phyloP scores from a whole-genome alignment of 192 early-diverging fungal species.

The Backusella parvicylindrica region DNA sequence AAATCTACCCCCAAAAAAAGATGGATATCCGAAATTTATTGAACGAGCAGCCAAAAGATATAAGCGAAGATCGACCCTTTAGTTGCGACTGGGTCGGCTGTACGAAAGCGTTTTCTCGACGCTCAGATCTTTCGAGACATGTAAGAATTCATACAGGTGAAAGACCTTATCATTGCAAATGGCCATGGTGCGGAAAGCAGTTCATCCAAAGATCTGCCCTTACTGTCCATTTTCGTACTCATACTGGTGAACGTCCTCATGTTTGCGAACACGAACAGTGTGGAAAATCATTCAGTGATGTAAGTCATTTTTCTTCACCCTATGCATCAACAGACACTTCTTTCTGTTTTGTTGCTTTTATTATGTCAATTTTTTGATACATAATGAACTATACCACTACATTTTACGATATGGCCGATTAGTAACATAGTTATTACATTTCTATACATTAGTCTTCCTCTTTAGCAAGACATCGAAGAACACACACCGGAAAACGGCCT shows the following conservation, averaged over 20 bases:
- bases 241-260: constrained; percentile 67
- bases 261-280: constrained; percentile 61
- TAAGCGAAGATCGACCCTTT: constrained; percentile 33
- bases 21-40: constrained; percentile 21
- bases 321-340: background rate
- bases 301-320: constrained; percentile 2
- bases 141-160: constrained; percentile 71
- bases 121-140: constrained; percentile 70
- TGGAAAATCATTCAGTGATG: constrained; percentile 70
- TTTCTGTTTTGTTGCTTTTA: background rate
- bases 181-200: constrained; percentile 64
- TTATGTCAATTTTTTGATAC: background rate
- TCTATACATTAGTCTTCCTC: constrained; percentile 51
- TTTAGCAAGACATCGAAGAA: constrained; percentile 65
- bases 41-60: background rate
- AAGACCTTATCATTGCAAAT: constrained; percentile 63
- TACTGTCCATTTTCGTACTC: constrained; percentile 72
- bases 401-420: background rate
- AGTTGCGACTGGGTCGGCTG: constrained; percentile 60
- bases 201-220: constrained; percentile 78
- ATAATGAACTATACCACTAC: too few relatives aligned
- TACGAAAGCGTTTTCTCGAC: constrained; percentile 63
- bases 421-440: background rate
- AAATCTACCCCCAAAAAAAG: background rate
- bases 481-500: constrained; percentile 67